Evolutionary conservation across 768 basidiomycete species (phyloP).

Genomic region (Trametes punicea): DNA sequence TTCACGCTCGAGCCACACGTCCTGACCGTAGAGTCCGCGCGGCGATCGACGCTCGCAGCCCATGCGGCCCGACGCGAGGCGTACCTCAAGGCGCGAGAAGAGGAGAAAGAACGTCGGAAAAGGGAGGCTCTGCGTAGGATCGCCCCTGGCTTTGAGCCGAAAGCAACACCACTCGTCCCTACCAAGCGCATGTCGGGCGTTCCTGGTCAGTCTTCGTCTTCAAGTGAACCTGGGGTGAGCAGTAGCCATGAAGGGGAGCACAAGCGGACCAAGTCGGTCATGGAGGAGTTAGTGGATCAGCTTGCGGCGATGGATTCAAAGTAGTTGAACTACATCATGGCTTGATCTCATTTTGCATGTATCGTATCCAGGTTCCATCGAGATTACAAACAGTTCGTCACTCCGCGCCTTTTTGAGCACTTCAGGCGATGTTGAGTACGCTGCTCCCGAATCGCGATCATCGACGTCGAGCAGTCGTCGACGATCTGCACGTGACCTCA

Average conservation of each 20-base stretch:
- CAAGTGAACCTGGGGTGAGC: not conserved
- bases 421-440: too few species aligned
- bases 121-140: slow-evolving; percentile 69
- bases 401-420: too few species aligned
- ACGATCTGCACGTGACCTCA: not conserved
- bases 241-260: slow-evolving; percentile 10
- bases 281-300: slow-evolving; percentile 82
- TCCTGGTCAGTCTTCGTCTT: slow-evolving; percentile 22
- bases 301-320: slow-evolving; percentile 60
- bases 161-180: slow-evolving; percentile 56
- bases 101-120: slow-evolving; percentile 66
- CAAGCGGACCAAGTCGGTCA: slow-evolving; percentile 47
- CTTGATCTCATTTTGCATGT: not conserved
- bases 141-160: slow-evolving; percentile 82
- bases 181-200: slow-evolving; percentile 33
- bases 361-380: not conserved
- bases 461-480: not conserved
- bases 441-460: too few species aligned
- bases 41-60: slow-evolving; percentile 61
- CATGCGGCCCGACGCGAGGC: slow-evolving; percentile 67
- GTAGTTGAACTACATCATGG: not conserved
- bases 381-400: too few species aligned
- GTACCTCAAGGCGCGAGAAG: slow-evolving; percentile 65
- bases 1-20: slow-evolving; percentile 90
- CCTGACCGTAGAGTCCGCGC: slow-evolving; percentile 69